Evolutionary conservation across 1,284 basidiomycete species (phyloP).

Genomic region (Exsudoporus floridanus): DNA sequence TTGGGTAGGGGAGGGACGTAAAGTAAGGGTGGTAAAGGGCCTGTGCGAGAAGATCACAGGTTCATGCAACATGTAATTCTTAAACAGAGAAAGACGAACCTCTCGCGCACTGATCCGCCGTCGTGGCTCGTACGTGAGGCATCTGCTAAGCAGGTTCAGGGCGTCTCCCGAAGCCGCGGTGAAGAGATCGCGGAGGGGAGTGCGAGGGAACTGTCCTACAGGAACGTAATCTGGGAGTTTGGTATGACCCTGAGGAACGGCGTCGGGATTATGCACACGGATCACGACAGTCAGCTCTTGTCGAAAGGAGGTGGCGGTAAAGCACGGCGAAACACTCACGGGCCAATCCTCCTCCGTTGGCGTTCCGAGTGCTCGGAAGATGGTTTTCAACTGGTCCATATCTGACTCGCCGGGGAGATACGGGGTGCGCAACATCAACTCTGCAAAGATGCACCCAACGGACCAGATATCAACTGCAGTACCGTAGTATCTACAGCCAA

Average conservation of each 20-base stretch:
- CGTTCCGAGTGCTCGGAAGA: constrained; percentile 91
- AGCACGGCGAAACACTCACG: constrained; percentile 41
- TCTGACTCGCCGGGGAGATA: constrained; percentile 93
- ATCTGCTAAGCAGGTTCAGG: constrained; percentile 78
- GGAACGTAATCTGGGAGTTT: constrained; percentile 88
- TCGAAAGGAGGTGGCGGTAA: neutral
- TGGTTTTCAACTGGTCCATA: constrained; percentile 94
- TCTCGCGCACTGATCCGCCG: constrained; percentile 81
- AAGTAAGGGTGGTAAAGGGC: constrained; percentile 80
- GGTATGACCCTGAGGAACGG: constrained; percentile 67
- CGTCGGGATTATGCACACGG: neutral
- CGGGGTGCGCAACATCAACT: constrained; percentile 92
- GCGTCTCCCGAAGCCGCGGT: constrained; percentile 88
- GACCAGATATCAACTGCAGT: constrained; percentile 93
- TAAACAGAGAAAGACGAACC: constrained; percentile 40
- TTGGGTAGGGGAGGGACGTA: constrained; percentile 72
- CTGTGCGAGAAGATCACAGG: constrained; percentile 37
- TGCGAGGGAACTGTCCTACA: constrained; percentile 80
- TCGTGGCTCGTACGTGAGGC: constrained; percentile 84
- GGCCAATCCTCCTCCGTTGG: constrained; percentile 98
- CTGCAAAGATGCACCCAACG: constrained; percentile 94
- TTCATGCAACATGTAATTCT: neutral
- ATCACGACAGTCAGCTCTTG: neutral
- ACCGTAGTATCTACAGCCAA: constrained; percentile 86
- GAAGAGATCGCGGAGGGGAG: constrained; percentile 83